These are phyloP conservation scores for Cladosporium phlei DNA, from an alignment of 2,329 filamentous ascomycete genomes.

Conservation along the genomic window DNA sequence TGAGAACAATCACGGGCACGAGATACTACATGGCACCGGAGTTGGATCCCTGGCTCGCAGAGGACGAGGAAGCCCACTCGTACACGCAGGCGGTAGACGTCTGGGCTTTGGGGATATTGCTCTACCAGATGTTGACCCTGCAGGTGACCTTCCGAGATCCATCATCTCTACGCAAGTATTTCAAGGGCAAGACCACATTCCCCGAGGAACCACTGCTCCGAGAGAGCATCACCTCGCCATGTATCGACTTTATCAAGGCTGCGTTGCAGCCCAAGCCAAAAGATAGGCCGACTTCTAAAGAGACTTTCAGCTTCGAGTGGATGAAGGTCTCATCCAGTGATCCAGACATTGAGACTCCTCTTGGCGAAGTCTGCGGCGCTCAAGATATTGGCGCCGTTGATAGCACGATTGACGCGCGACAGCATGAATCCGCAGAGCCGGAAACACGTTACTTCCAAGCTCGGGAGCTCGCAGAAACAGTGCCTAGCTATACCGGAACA, in stretches of 20 bases:
- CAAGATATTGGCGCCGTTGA: no score
- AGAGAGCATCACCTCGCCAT: neutral
- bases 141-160: neutral
- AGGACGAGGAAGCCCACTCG: neutral
- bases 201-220: neutral
- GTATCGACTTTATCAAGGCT: neutral
- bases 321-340: no score
- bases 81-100: constrained; percentile 2
- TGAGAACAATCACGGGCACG: constrained; percentile 46
- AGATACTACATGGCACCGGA: constrained; percentile 8
- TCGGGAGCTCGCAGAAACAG: no score
- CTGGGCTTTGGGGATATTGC: neutral
- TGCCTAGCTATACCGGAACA: no score
- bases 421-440: no score
- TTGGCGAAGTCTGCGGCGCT: no score
- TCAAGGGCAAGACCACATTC: neutral
- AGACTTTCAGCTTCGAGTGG: neutral
- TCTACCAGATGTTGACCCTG: constrained; percentile 2
- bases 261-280: neutral
- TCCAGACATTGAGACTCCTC: no score
- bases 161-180: neutral
- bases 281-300: neutral
- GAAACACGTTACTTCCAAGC: no score
- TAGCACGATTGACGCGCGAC: no score
- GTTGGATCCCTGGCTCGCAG: neutral